Evolutionary conservation across 176 grass and related monocot genomes (phyloP), one percentile per base, ranked within the genome.

Genomic region (Pharus latifolius): DNA sequence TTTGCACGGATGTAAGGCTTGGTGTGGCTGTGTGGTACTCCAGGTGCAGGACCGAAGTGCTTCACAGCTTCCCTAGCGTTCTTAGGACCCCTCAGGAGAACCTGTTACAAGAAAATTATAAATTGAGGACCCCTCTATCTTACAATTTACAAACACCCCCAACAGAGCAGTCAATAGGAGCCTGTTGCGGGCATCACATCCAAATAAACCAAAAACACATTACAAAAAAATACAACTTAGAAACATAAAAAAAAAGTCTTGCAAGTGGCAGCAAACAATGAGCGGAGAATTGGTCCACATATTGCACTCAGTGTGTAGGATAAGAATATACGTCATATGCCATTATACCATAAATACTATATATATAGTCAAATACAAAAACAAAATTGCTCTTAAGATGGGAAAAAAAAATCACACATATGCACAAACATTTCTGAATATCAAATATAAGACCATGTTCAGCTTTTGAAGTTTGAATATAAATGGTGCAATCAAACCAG

Each of bases 81-180:
- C 85, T 92, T 92, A 15, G 88, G 84, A 37, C 84, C 89, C 43
- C 89, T 88, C 14, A 92, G 51, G 45, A 92, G 81, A 85, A 88
- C 54, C 89, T 88, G 56, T 47, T 37, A 8, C 31, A 63, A 15
- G 30, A 29, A 1, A 58, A 82, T 19, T 43, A 50, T 45, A 42
- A 59, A 60, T 15, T 48, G 7, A 35, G 3, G 26, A 72, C 58
- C 28, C 46, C 10, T 42, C n/a, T n/a, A n/a, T 7, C 17, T 67
- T 6, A 23, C 37, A n/a, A n/a, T 20, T 18, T 28, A 52, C n/a
- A 46, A 46, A 22, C 26, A 23, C 58, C 10, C 7, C 4, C 59
- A 16, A 63, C n/a, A 15, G 12, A 28, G 16, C 5, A 28, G 25
- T 29, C 26, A 29, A 56, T 56, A 2, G 1, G 64, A n/a, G n/a